These are phyloP conservation scores for Taphrina populina DNA, from an alignment of 1,139 yeast genomes.

Conservation along the genomic window DNA sequence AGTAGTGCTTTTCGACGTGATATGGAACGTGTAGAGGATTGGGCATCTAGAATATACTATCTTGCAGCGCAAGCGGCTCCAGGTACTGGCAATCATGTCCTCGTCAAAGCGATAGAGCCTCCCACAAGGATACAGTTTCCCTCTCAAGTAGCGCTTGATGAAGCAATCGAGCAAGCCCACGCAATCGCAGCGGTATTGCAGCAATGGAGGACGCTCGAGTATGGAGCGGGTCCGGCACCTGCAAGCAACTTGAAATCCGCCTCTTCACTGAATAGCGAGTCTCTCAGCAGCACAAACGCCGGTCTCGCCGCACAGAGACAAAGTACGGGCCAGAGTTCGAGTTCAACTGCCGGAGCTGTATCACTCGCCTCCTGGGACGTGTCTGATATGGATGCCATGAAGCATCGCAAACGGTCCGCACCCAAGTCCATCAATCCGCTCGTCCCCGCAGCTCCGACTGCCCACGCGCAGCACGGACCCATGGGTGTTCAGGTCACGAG, in stretches of 20 bases:
- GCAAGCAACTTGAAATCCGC: too few species aligned
- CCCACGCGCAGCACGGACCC: not conserved
- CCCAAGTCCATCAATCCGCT: slow-evolving; percentile 7
- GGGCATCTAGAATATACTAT: slow-evolving; percentile 37
- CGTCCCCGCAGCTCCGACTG: slow-evolving; percentile 6
- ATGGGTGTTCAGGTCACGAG: slow-evolving; percentile 12
- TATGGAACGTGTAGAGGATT: slow-evolving; percentile 37
- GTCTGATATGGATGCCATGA: slow-evolving; percentile 12
- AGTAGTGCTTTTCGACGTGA: slow-evolving; percentile 30
- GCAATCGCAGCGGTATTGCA: slow-evolving; percentile 35
- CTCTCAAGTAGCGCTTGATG: slow-evolving; percentile 35
- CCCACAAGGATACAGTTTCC: not conserved
- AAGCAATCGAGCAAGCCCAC: slow-evolving; percentile 35
- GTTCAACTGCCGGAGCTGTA: not conserved
- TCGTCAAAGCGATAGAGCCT: not conserved
- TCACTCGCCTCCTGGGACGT: slow-evolving; percentile 4
- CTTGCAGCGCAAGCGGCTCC: slow-evolving; percentile 35
- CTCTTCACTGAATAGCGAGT: too few species aligned
- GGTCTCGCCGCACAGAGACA: too few species aligned
- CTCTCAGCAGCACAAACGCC: too few species aligned
- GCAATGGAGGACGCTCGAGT: too few species aligned
- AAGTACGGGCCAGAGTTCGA: too few species aligned
- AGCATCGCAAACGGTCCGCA: slow-evolving; percentile 16
- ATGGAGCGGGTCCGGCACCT: too few species aligned
- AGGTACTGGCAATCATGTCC: not conserved